These are phyloP conservation scores for Agaricus bisporus DNA, from an alignment of 768 basidiomycete genomes.

Conservation along the genomic window DNA sequence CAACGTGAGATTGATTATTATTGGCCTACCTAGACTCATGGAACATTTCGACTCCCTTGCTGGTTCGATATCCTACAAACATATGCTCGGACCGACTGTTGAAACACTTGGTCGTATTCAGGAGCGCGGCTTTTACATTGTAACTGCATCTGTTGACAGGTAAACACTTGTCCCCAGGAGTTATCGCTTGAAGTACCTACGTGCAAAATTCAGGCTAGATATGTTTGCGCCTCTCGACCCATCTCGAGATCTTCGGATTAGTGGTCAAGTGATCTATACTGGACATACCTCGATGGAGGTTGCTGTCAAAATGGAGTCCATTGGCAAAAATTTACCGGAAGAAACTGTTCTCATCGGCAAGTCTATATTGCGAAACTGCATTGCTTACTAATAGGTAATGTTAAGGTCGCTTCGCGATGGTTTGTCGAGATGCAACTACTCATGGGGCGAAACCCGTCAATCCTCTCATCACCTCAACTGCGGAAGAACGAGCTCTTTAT, in stretches of 20 bases:
- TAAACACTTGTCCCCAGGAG: conserved; percentile 15
- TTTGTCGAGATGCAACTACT: conserved; percentile 67
- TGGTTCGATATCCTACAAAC: conserved; percentile 79
- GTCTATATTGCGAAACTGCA: background rate
- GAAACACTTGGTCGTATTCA: conserved; percentile 47
- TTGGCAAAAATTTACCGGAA: conserved; percentile 38
- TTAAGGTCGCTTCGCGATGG: conserved; percentile 88
- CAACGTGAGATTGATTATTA: background rate
- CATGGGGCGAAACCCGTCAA: conserved; percentile 61
- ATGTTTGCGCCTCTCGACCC: conserved; percentile 58
- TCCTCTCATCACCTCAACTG: conserved; percentile 48
- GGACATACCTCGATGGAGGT: conserved; percentile 79
- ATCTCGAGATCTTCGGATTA: conserved; percentile 61
- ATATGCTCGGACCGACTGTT: conserved; percentile 65
- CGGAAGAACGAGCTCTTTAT: conserved; percentile 59
- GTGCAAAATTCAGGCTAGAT: conserved; percentile 42
- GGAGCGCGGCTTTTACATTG: conserved; percentile 71
- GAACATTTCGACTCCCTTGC: conserved; percentile 83
- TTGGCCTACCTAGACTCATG: conserved; percentile 44
- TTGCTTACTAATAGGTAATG: background rate
- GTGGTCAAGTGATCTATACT: conserved; percentile 77
- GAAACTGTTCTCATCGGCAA: conserved; percentile 65
- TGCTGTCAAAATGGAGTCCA: conserved; percentile 77
- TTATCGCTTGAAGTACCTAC: background rate
- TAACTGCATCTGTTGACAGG: conserved; percentile 81